A percentile compares a stretch with the other conserved stretches of the same genome.
Conservation (phyloP, 2,329 filamentous ascomycete genomes). For the Dactylellina cionopaga region DNA sequence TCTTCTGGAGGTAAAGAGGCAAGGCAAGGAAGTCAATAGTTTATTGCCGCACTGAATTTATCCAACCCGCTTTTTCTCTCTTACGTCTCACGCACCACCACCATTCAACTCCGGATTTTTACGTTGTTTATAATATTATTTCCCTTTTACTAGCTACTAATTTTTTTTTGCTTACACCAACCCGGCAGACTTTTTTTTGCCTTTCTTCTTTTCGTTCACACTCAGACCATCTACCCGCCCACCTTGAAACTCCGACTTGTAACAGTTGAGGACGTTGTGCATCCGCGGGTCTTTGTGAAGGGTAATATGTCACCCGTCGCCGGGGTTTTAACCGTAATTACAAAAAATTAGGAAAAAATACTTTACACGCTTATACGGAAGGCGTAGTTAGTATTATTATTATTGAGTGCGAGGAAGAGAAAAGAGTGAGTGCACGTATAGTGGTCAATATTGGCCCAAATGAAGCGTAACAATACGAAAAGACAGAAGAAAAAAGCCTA, state of each 20-base stretch:
- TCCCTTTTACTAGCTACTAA: background rate
- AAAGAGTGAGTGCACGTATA: too few relatives aligned
- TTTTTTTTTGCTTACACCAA: background rate
- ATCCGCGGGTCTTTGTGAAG: background rate
- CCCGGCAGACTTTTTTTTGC: background rate
- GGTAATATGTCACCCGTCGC: background rate
- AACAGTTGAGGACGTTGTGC: too few relatives aligned
- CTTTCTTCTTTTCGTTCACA: background rate
- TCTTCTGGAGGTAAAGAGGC: too few relatives aligned
- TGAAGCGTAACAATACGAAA: too few relatives aligned
- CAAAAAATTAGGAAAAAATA: too few relatives aligned
- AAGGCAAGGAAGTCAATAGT: too few relatives aligned
- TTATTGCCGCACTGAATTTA: conserved; percentile 49
- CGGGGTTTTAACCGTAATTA: too few relatives aligned
- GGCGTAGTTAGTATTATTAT: too few relatives aligned
- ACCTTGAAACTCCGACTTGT: conserved; percentile 42
- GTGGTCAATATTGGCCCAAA: too few relatives aligned
- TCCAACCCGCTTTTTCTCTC: conserved; percentile 40
- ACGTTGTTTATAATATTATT: background rate
- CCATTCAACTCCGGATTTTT: conserved; percentile 6
- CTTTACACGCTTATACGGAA: too few relatives aligned
- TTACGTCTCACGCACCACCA: background rate
- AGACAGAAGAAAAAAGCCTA: too few relatives aligned
- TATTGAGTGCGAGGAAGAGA: too few relatives aligned
- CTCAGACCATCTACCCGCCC: conserved; percentile 10